phyloP scores from a whole-genome alignment of 169 alveolate genomes.

The Plasmodium billcollinsi region DNA sequence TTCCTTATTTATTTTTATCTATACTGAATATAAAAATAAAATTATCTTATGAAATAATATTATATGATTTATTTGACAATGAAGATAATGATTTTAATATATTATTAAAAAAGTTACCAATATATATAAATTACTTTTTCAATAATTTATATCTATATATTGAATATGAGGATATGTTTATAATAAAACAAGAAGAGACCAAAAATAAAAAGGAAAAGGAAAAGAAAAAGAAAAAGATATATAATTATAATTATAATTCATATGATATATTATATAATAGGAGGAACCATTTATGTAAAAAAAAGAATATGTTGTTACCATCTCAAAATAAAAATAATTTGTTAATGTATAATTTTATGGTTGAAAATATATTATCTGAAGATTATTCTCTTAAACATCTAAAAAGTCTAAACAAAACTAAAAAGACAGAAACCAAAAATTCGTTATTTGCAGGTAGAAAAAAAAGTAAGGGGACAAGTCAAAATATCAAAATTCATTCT shows the following conservation, averaged over 20 bases:
- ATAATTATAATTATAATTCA: too few species aligned
- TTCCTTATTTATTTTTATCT: slow-evolving; percentile 47
- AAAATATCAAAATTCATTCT: slow-evolving; percentile 26
- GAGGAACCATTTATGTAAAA: not conserved
- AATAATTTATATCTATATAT: slow-evolving; percentile 32
- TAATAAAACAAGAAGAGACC: not conserved
- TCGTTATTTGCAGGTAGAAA: slow-evolving; percentile 63
- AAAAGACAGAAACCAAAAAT: slow-evolving; percentile 55
- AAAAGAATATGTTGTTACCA: not conserved
- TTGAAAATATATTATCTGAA: slow-evolving; percentile 43
- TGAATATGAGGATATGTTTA: slow-evolving; percentile 53
- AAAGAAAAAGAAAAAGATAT: too few species aligned
- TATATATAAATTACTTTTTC: slow-evolving; percentile 37
- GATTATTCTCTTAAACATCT: slow-evolving; percentile 56
- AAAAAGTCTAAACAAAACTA: slow-evolving; percentile 31
- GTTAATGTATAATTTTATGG: slow-evolving; percentile 57
- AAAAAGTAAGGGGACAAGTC: slow-evolving; percentile 20
- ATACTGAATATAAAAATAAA: slow-evolving; percentile 33
- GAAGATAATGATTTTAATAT: slow-evolving; percentile 20
- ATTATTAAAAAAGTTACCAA: slow-evolving; percentile 23
- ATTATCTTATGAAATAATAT: slow-evolving; percentile 24
- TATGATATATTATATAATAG: too few species aligned
- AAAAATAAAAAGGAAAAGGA: not conserved
- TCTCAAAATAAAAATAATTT: not conserved
- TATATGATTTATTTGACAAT: slow-evolving; percentile 20